These are phyloP conservation scores for Lasiodiplodia hormozganensis DNA, from an alignment of 2,329 filamentous ascomycete species.

Conservation along the genomic window DNA sequence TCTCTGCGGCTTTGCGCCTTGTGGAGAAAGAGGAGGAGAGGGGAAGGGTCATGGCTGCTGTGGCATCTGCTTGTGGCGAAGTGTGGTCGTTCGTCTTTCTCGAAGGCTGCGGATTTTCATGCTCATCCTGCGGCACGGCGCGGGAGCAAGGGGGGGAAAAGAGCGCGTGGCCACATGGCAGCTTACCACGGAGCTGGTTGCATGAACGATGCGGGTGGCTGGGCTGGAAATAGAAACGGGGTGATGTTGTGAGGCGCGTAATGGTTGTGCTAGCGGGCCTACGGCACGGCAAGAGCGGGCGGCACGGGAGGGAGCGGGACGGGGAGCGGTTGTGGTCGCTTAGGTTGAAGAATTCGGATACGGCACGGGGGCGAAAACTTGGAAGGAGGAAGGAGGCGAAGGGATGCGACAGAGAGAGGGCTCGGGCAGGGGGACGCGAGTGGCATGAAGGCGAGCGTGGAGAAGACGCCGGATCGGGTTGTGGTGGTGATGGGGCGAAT, in stretches of 20 bases:
- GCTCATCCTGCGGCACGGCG: background rate
- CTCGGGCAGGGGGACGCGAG: background rate
- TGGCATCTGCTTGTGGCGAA: slow-evolving; percentile 19
- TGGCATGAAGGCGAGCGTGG: slow-evolving; percentile 12
- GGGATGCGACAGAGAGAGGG: background rate
- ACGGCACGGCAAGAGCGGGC: slow-evolving; percentile 27
- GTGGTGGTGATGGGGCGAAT: background rate
- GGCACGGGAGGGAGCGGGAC: slow-evolving; percentile 26
- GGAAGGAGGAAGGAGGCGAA: background rate
- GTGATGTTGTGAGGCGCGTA: background rate
- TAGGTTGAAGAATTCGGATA: slow-evolving; percentile 2
- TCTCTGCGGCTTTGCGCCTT: background rate
- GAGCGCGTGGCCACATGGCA: slow-evolving; percentile 13
- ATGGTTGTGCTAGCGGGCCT: background rate
- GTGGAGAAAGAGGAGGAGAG: background rate
- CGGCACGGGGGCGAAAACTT: background rate
- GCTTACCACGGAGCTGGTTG: background rate
- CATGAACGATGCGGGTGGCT: slow-evolving; percentile 2
- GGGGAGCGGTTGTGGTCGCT: background rate
- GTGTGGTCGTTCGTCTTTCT: background rate
- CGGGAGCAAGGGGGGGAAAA: background rate
- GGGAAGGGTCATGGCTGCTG: background rate
- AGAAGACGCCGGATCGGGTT: slow-evolving; percentile 1
- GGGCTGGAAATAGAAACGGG: slow-evolving; percentile 4
- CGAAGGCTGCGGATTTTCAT: background rate